Evolutionary conservation across 2,329 filamentous ascomycete genomes (phyloP).

Genomic region (Aspergillus jensenii): DNA sequence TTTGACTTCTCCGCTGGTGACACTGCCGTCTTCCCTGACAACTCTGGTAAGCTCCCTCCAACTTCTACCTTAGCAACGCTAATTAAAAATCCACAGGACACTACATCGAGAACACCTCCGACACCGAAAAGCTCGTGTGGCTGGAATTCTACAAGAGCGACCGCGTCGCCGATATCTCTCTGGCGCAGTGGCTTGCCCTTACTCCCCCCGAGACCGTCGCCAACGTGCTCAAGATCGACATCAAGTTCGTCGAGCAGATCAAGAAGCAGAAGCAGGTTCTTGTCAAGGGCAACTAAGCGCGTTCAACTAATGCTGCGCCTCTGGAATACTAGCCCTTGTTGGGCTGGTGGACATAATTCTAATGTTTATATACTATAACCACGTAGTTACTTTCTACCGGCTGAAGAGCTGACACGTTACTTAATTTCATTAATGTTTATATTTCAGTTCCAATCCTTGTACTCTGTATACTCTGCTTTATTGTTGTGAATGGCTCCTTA

Average conservation of each 20-base stretch:
- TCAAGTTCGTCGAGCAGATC: conserved; percentile 12
- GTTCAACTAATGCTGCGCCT: neutral
- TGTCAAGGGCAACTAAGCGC: neutral
- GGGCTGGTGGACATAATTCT: neutral
- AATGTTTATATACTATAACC: neutral
- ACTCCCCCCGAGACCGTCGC: conserved; percentile 48
- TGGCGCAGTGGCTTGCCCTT: conserved; percentile 69
- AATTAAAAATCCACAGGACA: conserved; percentile 45
- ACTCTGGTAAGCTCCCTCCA: conserved; percentile 31
- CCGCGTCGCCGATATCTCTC: conserved; percentile 63
- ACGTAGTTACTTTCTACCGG: neutral
- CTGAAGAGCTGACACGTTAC: neutral
- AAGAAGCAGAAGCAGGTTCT: conserved; percentile 13
- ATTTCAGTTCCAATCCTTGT: no score
- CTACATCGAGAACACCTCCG: conserved; percentile 68
- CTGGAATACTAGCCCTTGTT: neutral
- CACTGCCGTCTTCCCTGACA: conserved; percentile 67
- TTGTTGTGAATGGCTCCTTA: no score
- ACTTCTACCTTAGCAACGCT: neutral
- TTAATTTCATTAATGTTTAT: neutral
- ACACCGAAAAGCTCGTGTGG: conserved; percentile 62
- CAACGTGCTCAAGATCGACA: conserved; percentile 11
- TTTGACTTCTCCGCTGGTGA: conserved; percentile 69
- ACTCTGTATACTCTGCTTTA: no score
- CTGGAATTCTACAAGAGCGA: conserved; percentile 70